These are phyloP conservation scores for Amauroascus verrucosus DNA, from an alignment of 2,329 filamentous ascomycete species.

Conservation along the genomic window DNA sequence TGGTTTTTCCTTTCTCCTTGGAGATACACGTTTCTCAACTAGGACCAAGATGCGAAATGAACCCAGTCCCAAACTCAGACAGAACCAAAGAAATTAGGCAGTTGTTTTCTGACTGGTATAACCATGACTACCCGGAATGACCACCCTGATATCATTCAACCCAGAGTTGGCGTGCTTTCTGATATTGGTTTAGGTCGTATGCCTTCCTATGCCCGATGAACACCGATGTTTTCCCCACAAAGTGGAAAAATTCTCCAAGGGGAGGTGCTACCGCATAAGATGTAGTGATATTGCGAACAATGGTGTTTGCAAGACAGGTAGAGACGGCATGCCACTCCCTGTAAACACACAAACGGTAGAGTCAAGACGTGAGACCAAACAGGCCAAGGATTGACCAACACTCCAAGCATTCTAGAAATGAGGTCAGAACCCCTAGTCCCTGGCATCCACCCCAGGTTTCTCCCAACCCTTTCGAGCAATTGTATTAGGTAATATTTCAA, in stretches of 20 bases:
- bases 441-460: background rate
- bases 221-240: background rate
- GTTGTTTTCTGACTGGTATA: background rate
- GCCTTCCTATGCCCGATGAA: background rate
- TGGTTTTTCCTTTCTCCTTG: background rate
- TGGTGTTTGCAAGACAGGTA: background rate
- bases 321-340: background rate
- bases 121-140: background rate
- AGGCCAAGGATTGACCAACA: background rate
- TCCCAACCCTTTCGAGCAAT: background rate
- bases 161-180: background rate
- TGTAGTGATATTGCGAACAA: background rate
- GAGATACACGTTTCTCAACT: background rate
- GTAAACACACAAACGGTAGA: background rate
- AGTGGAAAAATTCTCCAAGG: background rate
- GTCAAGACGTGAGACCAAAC: background rate
- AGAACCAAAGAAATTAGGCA: background rate
- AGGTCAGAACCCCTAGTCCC: background rate
- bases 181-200: background rate
- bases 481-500: constrained; percentile 1
- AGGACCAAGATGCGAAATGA: background rate
- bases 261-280: background rate
- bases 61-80: background rate
- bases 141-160: background rate
- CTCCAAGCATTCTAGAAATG: constrained; percentile 3